Evolutionary conservation across 1,284 basidiomycete species (phyloP), one percentile per base, ranked within the genome.

Genomic region (Laetiporus sulphureus): DNA sequence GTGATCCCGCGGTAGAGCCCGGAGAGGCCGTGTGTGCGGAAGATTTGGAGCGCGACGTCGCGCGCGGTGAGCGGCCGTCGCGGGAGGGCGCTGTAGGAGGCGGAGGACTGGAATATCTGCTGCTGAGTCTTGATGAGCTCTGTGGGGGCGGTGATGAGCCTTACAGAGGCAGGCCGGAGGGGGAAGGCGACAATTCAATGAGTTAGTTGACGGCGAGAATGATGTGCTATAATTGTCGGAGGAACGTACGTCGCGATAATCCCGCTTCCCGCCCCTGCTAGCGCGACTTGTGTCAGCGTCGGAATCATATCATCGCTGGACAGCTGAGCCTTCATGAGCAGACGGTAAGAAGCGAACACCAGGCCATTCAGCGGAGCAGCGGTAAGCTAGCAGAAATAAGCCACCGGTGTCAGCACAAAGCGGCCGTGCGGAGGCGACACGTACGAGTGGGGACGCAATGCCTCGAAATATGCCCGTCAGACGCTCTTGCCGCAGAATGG

Each of bases 41-140:
- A 59, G 29, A 92, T 77, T 40, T 71, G 62, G 31, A 62, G 56
- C 2, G 77, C 69, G 22, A 90, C 72, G 25, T 67, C 62, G 19
- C 69, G 58, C 0, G 77, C 65, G 46, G 76, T 66, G 46, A 66
- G 50, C 53, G 63, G 44, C 2, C 1, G 51, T 60, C 22, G 58
- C 42, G 37, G n/a, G n/a, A 36, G 19, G 31, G 40, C 12, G 18
- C 29, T 19, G 2, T 36, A 23, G 10, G 38, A 25, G 29, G 37
- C 31, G 2, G 44, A 11, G 11, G 44, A 42, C 19, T 39, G 50
- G 36, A 53, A 44, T 18, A 51, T 52, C 40, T 87, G 83, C 51
- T 93, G 89, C 10, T 83, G 78, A 54, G 91, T 89, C 71, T 93
- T 94, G 64, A 93, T 71, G 1, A 91, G 71, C 54, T 94, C 91